These are phyloP conservation scores for Purpureocillium lavendulum DNA, from an alignment of 2,329 filamentous ascomycete genomes.

Conservation along the genomic window DNA sequence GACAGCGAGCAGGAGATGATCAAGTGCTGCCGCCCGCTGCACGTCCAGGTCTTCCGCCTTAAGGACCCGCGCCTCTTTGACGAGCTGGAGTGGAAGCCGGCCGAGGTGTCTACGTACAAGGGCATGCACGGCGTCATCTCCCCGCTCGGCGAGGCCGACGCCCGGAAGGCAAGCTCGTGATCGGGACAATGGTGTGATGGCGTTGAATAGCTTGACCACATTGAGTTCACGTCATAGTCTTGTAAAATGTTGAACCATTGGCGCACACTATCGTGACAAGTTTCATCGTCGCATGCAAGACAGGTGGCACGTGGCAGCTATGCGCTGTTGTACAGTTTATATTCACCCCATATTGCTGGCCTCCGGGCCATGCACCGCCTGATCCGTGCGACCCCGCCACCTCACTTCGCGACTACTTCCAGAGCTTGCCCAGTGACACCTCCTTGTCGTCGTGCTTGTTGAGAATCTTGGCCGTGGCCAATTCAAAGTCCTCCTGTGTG, in stretches of 20 bases:
- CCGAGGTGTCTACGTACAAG: constrained; percentile 50
- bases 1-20: constrained; percentile 60
- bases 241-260: too few relatives aligned
- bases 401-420: constrained; percentile 26
- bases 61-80: constrained; percentile 42
- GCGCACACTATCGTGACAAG: too few relatives aligned
- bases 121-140: constrained; percentile 51
- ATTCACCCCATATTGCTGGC: background rate
- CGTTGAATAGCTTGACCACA: background rate
- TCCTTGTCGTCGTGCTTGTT: constrained; percentile 99
- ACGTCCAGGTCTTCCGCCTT: constrained; percentile 64
- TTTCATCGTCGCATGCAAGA: too few relatives aligned
- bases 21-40: constrained; percentile 63
- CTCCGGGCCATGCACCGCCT: background rate
- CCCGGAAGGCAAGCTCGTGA: background rate
- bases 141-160: constrained; percentile 13
- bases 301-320: too few relatives aligned
- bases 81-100: constrained; percentile 51
- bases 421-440: constrained; percentile 80
- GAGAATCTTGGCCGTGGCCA: constrained; percentile 96
- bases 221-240: too few relatives aligned
- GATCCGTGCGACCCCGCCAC: background rate
- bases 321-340: background rate
- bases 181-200: background rate
- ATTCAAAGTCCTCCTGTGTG: constrained; percentile 97